Percentiles rank a stretch among this genome's conserved stretches.
Evolutionary conservation across 2,329 filamentous ascomycete genomes (phyloP).

Genomic region (Colletotrichum sp.): DNA sequence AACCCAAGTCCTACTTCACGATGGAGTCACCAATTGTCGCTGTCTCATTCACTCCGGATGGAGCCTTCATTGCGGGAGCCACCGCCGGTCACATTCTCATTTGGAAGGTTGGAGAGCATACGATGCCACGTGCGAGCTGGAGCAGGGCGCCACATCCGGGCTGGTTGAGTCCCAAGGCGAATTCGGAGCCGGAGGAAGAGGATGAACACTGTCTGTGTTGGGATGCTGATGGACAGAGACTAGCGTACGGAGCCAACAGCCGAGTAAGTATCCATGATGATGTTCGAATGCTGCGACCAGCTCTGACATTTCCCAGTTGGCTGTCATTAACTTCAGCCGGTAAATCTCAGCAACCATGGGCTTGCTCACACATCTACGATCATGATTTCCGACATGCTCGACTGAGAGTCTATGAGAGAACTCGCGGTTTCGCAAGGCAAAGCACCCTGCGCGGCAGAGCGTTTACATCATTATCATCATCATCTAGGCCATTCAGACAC

Average conservation of each 20-base stretch:
- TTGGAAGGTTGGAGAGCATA: slow-evolving; percentile 67
- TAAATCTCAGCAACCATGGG: slow-evolving; percentile 21
- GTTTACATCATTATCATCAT: background rate
- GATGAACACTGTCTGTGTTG: slow-evolving; percentile 66
- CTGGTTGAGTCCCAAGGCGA: slow-evolving; percentile 62
- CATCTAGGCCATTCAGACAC: background rate
- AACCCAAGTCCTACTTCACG: slow-evolving; percentile 63
- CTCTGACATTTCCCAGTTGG: slow-evolving; percentile 40
- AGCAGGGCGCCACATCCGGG: slow-evolving; percentile 58
- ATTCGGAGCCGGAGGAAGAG: slow-evolving; percentile 60
- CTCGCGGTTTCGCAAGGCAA: background rate
- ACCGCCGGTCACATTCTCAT: slow-evolving; percentile 64
- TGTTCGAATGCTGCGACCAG: slow-evolving; percentile 17
- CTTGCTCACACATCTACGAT: background rate
- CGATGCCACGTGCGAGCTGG: slow-evolving; percentile 66
- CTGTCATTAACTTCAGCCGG: slow-evolving; percentile 56
- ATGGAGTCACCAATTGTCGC: slow-evolving; percentile 64
- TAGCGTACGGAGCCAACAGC: slow-evolving; percentile 69
- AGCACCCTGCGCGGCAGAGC: background rate
- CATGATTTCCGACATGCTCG: background rate
- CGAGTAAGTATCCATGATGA: slow-evolving; percentile 49
- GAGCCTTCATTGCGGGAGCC: slow-evolving; percentile 66
- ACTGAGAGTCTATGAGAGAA: background rate
- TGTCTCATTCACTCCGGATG: slow-evolving; percentile 67
- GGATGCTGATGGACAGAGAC: slow-evolving; percentile 65